A percentile compares a stretch with the other conserved stretches of the same genome.
phyloP scores from a whole-genome alignment of 2,329 filamentous ascomycete species.

The Tolypocladium capitatum region DNA sequence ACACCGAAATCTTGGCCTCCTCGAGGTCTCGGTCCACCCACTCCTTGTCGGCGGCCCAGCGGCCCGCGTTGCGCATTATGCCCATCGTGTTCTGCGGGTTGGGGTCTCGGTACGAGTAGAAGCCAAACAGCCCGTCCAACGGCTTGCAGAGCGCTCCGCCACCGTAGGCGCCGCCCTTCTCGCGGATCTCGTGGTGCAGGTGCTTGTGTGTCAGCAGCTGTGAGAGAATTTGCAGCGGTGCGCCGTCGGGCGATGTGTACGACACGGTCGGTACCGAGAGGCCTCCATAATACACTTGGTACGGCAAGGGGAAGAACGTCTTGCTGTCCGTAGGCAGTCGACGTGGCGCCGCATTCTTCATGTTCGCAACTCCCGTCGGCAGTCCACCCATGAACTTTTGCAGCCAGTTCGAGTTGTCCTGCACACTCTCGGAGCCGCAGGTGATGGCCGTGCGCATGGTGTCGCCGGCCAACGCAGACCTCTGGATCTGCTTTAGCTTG shows the following conservation, averaged over 20 bases:
- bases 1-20: slow-evolving; percentile 90
- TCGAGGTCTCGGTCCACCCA: slow-evolving; percentile 82
- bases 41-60: slow-evolving; percentile 66
- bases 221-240: slow-evolving; percentile 75
- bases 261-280: slow-evolving; percentile 71
- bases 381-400: slow-evolving; percentile 49
- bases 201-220: slow-evolving; percentile 94
- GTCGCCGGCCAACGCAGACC: slow-evolving; percentile 56
- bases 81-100: slow-evolving; percentile 80
- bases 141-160: slow-evolving; percentile 75
- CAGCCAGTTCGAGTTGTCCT: slow-evolving; percentile 57
- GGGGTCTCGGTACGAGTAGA: slow-evolving; percentile 94
- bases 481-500: slow-evolving; percentile 77
- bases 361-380: slow-evolving; percentile 23
- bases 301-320: slow-evolving; percentile 86
- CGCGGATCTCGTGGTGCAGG: slow-evolving; percentile 90
- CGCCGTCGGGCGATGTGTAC: slow-evolving; percentile 62
- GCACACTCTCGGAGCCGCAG: slow-evolving; percentile 62
- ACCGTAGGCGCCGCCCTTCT: slow-evolving; percentile 94
- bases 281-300: slow-evolving; percentile 92
- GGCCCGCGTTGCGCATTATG: slow-evolving; percentile 71
- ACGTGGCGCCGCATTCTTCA: slow-evolving; percentile 14
- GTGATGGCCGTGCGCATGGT: slow-evolving; percentile 71
- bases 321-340: slow-evolving; percentile 43
- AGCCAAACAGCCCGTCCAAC: slow-evolving; percentile 76